A percentile compares a stretch with the other conserved stretches of the same genome.
These are phyloP conservation scores for Penicillium ochrochloron DNA, from an alignment of 495 filamentous ascomycete species.

Conservation along the genomic window DNA sequence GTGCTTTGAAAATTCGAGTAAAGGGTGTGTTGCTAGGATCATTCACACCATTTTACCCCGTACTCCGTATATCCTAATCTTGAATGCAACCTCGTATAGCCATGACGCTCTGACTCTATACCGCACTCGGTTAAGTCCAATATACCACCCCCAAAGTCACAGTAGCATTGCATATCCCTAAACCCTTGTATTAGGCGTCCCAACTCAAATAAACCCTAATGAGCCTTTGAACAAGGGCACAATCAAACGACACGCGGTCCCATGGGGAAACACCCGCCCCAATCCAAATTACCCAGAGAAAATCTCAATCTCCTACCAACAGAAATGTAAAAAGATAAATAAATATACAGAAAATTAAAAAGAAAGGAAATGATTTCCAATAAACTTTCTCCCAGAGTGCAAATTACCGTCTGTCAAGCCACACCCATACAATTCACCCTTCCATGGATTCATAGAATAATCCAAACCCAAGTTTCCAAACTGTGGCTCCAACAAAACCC, in stretches of 20 bases:
- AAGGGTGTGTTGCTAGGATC: not conserved
- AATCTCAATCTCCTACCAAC: not conserved
- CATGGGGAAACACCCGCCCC: not conserved
- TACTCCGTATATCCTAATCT: not conserved
- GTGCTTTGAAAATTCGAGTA: not conserved
- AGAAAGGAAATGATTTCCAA: not conserved
- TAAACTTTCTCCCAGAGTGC: not conserved
- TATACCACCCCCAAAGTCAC: constrained; percentile 1
- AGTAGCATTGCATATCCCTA: not conserved
- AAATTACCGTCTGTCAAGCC: constrained; percentile 3
- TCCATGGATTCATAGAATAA: not conserved
- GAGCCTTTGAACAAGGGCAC: not conserved
- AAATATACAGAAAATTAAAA: not conserved
- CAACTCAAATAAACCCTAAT: constrained; percentile 11
- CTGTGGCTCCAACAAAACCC: not conserved
- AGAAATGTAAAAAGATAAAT: not conserved
- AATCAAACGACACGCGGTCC: constrained; percentile 7
- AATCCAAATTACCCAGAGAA: not conserved
- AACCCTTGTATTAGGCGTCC: not conserved
- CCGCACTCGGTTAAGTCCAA: not conserved
- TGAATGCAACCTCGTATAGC: not conserved
- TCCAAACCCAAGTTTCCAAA: not conserved
- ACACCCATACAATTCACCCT: not conserved
- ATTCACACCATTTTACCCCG: not conserved
- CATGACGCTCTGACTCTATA: not conserved